Evolutionary conservation across 495 filamentous ascomycete genomes (phyloP).

Genomic region (Neurospora cerealis): DNA sequence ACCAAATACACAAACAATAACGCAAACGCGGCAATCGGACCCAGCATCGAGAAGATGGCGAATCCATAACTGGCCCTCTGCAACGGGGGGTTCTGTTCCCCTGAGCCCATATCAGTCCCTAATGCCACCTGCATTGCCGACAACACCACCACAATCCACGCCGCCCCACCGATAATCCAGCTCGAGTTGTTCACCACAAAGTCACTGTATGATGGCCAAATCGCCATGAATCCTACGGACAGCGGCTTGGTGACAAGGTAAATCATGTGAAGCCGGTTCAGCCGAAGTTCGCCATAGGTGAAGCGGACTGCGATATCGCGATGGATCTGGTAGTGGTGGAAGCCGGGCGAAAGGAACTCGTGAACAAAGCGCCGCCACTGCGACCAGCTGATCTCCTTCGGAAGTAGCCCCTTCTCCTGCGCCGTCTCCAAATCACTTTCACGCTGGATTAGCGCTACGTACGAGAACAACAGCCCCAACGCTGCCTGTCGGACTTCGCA

Average conservation of each 20-base stretch:
- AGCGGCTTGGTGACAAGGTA: constrained; percentile 8
- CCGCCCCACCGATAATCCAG: constrained; percentile 31
- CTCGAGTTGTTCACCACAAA: constrained; percentile 39
- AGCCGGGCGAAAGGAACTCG: constrained; percentile 1
- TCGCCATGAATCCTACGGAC: constrained; percentile 12
- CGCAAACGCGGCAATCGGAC: constrained; percentile 7
- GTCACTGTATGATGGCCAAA: constrained; percentile 22
- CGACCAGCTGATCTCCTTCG: constrained; percentile 13
- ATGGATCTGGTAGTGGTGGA: constrained; percentile 1
- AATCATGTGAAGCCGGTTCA: constrained; percentile 30
- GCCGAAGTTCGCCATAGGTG: constrained; percentile 35
- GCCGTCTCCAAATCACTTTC: constrained; percentile 32
- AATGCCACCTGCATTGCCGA: constrained; percentile 52
- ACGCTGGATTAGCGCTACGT: constrained; percentile 24
- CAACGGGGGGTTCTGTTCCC: constrained; percentile 21
- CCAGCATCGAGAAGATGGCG: constrained; percentile 39
- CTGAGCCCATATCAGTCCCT: constrained; percentile 10
- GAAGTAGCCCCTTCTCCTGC: constrained; percentile 22
- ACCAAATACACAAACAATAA: background rate
- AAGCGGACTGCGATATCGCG: constrained; percentile 29
- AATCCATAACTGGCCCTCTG: constrained; percentile 43
- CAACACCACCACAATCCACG: constrained; percentile 45
- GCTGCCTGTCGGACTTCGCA: constrained; percentile 7
- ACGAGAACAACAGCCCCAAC: constrained; percentile 29
- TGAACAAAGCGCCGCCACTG: constrained; percentile 5